Evolutionary conservation across 306 rosid species (phyloP).

Genomic region (Phaseolus lunatus): DNA sequence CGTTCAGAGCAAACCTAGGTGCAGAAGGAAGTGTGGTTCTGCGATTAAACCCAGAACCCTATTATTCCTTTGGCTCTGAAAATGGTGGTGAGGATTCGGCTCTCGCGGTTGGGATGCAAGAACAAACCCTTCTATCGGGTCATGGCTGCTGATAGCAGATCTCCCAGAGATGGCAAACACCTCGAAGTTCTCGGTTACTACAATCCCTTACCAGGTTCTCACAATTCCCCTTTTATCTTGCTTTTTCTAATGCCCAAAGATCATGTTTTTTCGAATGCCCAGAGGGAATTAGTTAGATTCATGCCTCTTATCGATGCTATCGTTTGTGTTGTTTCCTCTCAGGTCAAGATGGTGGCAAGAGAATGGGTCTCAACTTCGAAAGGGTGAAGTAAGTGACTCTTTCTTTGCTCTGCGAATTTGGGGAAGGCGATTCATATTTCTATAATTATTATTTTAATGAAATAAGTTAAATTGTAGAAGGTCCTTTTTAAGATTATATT

Average conservation of each 20-base stretch:
- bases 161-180: slow-evolving; percentile 93
- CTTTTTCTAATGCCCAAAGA: not conserved
- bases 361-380: slow-evolving; percentile 93
- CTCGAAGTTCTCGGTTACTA: slow-evolving; percentile 91
- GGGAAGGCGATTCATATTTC: not conserved
- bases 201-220: slow-evolving; percentile 85
- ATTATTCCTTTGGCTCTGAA: not conserved
- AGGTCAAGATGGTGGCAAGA: slow-evolving; percentile 89
- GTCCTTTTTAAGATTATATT: no score
- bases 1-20: no score
- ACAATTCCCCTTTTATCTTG: not conserved
- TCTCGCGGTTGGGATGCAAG: slow-evolving; percentile 84
- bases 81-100: slow-evolving; percentile 88
- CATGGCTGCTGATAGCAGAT: slow-evolving; percentile 92
- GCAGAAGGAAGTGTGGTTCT: not conserved
- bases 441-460: not conserved
- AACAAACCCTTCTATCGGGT: slow-evolving; percentile 92
- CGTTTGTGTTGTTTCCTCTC: slow-evolving; percentile 25
- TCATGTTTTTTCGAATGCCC: not conserved
- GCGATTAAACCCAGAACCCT: not conserved
- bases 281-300: not conserved
- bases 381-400: slow-evolving; percentile 77
- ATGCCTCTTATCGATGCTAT: not conserved
- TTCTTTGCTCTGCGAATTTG: not conserved
- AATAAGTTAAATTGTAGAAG: no score